Conservation (phyloP, 73 alveolate genomes). For the Paramecium primaurelia region DNA sequence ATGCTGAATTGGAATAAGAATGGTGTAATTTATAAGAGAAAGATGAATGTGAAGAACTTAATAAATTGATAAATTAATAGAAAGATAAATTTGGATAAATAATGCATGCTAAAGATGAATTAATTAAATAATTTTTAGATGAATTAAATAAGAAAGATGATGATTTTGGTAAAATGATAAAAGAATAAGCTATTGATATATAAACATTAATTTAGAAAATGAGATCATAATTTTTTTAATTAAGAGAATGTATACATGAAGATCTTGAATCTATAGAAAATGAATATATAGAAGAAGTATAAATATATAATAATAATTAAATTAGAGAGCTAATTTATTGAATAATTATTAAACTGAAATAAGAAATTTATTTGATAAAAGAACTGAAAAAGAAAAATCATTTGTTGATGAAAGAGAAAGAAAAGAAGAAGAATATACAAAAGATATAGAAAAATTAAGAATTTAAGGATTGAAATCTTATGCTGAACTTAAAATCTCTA, state of each 20-base stretch:
- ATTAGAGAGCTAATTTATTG: constrained; percentile 66
- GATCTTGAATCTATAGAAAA: constrained; percentile 77
- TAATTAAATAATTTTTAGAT: constrained; percentile 74
- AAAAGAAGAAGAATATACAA: constrained; percentile 77
- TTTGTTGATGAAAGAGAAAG: constrained; percentile 69
- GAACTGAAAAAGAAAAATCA: constrained; percentile 73
- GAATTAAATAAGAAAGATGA: constrained; percentile 81
- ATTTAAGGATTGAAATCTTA: constrained; percentile 77
- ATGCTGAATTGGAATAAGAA: constrained; percentile 68
- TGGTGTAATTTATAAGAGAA: constrained; percentile 85
- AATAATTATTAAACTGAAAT: constrained; percentile 70
- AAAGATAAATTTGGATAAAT: constrained; percentile 71
- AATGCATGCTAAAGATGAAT: constrained; percentile 73
- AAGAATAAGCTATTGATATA: constrained; percentile 78
- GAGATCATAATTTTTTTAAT: constrained; percentile 75
- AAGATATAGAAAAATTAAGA: constrained; percentile 75
- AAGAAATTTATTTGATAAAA: constrained; percentile 73
- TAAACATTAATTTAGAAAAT: constrained; percentile 70
- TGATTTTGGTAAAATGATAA: constrained; percentile 79
- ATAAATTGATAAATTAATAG: constrained; percentile 73
- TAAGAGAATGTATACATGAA: constrained; percentile 77
- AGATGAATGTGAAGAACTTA: constrained; percentile 90
- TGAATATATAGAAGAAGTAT: constrained; percentile 64
- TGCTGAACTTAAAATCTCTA: constrained; percentile 78
- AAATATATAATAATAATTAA: not conserved